These are phyloP conservation scores for Epichloe gansuensis DNA, from an alignment of 2,329 filamentous ascomycete species.

Conservation along the genomic window DNA sequence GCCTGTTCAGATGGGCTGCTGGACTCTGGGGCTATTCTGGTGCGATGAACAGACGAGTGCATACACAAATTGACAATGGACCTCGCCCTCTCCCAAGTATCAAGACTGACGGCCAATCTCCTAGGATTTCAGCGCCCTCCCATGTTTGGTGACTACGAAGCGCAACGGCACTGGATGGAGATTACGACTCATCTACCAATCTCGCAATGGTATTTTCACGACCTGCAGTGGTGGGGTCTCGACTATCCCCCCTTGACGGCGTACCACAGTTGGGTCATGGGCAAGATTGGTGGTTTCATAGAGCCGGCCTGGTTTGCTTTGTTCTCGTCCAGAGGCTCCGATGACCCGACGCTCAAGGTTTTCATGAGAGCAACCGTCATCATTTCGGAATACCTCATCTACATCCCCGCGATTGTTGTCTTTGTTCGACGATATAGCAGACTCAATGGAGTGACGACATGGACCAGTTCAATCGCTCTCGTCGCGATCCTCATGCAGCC, in stretches of 20 bases:
- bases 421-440: conserved; percentile 74
- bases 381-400: conserved; percentile 80
- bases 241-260: conserved; percentile 96
- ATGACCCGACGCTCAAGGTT: conserved; percentile 70
- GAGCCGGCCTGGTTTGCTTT: conserved; percentile 81
- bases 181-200: conserved; percentile 78
- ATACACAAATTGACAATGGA: not conserved
- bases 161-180: conserved; percentile 98
- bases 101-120: not conserved
- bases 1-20: conserved; percentile 84
- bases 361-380: conserved; percentile 94
- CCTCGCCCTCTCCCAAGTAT: not conserved
- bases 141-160: conserved; percentile 95
- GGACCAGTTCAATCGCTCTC: conserved; percentile 74
- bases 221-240: conserved; percentile 92
- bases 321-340: conserved; percentile 65
- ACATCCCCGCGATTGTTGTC: conserved; percentile 71
- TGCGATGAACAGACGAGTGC: conserved; percentile 21
- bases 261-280: conserved; percentile 94
- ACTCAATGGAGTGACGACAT: conserved; percentile 62
- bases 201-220: conserved; percentile 96
- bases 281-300: conserved; percentile 69
- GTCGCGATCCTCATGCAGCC: conserved; percentile 89
- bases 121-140: conserved; percentile 68
- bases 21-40: conserved; percentile 93